These are phyloP conservation scores for Microcera coccophila DNA, from an alignment of 2,329 filamentous ascomycete species.

Conservation along the genomic window DNA sequence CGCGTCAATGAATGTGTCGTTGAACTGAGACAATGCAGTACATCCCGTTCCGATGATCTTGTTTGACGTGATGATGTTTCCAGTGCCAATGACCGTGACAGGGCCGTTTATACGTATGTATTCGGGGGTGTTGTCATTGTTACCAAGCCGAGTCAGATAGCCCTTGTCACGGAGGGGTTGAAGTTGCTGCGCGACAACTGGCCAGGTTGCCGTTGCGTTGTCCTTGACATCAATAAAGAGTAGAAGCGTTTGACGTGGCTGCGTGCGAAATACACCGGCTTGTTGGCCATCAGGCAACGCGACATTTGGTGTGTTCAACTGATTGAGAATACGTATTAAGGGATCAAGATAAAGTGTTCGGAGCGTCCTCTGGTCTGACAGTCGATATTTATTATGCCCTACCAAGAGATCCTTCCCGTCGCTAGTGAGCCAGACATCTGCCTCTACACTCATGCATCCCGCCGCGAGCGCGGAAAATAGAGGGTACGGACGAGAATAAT, in stretches of 20 bases:
- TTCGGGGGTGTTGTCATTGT: background rate
- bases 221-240: background rate
- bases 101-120: background rate
- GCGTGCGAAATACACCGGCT: background rate
- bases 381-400: constrained; percentile 52
- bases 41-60: background rate
- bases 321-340: constrained; percentile 54
- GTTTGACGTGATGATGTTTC: background rate
- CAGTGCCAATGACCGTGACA: background rate
- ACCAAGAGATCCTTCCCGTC: constrained; percentile 53
- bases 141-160: background rate
- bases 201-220: background rate
- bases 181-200: background rate
- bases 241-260: background rate
- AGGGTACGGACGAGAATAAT: constrained; percentile 62
- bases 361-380: constrained; percentile 54
- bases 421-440: constrained; percentile 58
- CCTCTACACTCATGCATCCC: constrained; percentile 61
- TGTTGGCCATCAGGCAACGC: background rate
- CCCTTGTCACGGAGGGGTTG: background rate
- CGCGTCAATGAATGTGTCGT: background rate
- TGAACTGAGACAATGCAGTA: background rate
- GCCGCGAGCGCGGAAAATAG: constrained; percentile 58
- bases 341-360: constrained; percentile 60
- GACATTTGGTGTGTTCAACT: constrained; percentile 10